Percentiles rank a stretch among this genome's conserved stretches.
These are phyloP conservation scores for Haplosporangium sp. DNA, from an alignment of 371 early-diverging fungal genomes.

Conservation along the genomic window DNA sequence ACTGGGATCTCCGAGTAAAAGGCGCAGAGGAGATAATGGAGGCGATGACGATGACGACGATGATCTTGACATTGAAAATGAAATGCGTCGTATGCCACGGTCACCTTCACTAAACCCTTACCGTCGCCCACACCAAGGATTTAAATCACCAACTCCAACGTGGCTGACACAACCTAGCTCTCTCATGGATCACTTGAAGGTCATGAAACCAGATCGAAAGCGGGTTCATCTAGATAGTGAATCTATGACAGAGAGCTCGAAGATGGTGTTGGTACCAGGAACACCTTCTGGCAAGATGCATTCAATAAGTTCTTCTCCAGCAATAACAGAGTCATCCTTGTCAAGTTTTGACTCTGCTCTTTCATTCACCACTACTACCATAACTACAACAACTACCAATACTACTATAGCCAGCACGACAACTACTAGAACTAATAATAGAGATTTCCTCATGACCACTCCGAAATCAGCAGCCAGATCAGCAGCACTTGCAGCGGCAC, in stretches of 20 bases:
- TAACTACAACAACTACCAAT: neutral
- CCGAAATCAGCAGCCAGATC: neutral
- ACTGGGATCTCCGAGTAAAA: conserved; percentile 15
- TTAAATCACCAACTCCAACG: neutral
- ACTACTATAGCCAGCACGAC: neutral
- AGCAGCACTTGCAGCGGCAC: neutral
- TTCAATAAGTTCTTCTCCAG: neutral
- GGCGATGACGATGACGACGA: conserved; percentile 1
- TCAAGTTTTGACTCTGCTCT: neutral
- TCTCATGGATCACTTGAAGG: neutral
- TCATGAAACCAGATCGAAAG: neutral
- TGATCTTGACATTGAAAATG: neutral
- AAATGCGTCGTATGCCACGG: neutral
- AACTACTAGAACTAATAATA: neutral
- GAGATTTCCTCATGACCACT: neutral
- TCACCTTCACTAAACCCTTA: neutral
- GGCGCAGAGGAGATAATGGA: neutral
- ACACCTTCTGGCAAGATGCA: neutral
- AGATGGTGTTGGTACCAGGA: neutral
- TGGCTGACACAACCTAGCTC: neutral
- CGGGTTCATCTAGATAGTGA: neutral
- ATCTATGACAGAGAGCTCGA: neutral
- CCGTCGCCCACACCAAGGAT: neutral
- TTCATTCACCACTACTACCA: neutral
- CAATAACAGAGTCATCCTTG: neutral